Percentiles rank a stretch among this genome's conserved stretches.
These are phyloP conservation scores for Cryphonectria carpinicola DNA, from an alignment of 2,329 filamentous ascomycete species.

Conservation along the genomic window DNA sequence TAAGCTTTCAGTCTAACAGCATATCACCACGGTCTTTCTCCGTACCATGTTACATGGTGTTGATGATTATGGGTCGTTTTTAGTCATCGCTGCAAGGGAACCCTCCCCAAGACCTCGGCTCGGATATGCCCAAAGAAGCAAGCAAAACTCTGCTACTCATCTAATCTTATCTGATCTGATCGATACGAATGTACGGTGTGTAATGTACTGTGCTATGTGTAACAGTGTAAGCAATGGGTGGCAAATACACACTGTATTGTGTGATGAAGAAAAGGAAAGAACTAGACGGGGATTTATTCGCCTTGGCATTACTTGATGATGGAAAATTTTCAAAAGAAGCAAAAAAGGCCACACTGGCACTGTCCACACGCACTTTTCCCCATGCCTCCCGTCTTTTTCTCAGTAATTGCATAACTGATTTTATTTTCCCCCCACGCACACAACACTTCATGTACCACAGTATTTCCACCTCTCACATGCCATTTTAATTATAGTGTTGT, in stretches of 20 bases:
- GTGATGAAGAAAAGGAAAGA: background rate
- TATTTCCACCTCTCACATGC: background rate
- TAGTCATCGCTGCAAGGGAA: background rate
- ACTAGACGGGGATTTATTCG: background rate
- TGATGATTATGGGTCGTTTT: background rate
- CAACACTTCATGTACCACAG: background rate
- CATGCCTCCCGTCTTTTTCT: too few relatives aligned
- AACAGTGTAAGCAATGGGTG: background rate
- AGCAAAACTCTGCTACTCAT: background rate
- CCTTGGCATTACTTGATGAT: background rate
- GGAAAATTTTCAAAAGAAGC: background rate
- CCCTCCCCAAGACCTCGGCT: background rate
- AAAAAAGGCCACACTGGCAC: background rate
- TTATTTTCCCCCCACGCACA: background rate
- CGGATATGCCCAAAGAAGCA: background rate
- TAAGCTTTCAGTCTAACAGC: background rate
- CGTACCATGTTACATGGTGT: background rate
- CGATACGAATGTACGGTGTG: background rate
- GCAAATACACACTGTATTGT: background rate
- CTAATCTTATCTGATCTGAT: conserved; percentile 26
- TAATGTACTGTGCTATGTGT: background rate
- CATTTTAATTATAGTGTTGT: background rate
- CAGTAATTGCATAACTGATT: conserved; percentile 3
- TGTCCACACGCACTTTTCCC: background rate
- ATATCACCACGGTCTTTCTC: background rate